A percentile compares a stretch with the other conserved stretches of the same genome.
Evolutionary conservation across 2,329 filamentous ascomycete genomes (phyloP).

Genomic region (Diaporthe sp.): DNA sequence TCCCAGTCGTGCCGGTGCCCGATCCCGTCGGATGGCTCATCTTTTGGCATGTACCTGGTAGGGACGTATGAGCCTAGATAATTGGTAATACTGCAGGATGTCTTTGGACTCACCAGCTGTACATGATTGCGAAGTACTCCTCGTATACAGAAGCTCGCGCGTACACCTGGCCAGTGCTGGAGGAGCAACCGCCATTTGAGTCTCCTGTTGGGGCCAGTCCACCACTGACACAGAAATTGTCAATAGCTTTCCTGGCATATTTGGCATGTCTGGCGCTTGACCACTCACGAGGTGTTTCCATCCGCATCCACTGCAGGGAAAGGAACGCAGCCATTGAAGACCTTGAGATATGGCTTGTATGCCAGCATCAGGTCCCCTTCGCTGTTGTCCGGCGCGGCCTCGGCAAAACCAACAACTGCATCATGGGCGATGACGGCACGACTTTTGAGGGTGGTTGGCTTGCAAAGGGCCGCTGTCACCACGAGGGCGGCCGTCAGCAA

Average conservation of each 20-base stretch:
- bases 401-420: conserved; percentile 63
- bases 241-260: neutral
- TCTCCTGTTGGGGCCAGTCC: conserved; percentile 51
- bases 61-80: neutral
- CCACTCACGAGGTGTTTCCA: conserved; percentile 67
- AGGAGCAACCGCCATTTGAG: conserved; percentile 49
- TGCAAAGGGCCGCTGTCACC: neutral
- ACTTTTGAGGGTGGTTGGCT: conserved; percentile 29
- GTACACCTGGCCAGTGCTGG: conserved; percentile 55
- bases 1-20: conserved; percentile 59
- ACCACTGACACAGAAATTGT: conserved; percentile 44
- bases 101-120: conserved; percentile 47
- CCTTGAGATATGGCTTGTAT: conserved; percentile 68
- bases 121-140: conserved; percentile 55
- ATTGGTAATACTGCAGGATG: neutral
- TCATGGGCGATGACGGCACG: conserved; percentile 49
- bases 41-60: conserved; percentile 60
- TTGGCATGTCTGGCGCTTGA: neutral
- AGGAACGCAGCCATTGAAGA: conserved; percentile 72
- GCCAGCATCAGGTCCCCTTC: conserved; percentile 64
- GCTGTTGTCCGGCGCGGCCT: conserved; percentile 63
- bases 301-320: conserved; percentile 71
- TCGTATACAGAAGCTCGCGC: conserved; percentile 49
- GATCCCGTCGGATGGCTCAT: conserved; percentile 52
- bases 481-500: neutral